phyloP scores from a whole-genome alignment of 2,329 filamentous ascomycete genomes.

The Cladosporium oxysporum region DNA sequence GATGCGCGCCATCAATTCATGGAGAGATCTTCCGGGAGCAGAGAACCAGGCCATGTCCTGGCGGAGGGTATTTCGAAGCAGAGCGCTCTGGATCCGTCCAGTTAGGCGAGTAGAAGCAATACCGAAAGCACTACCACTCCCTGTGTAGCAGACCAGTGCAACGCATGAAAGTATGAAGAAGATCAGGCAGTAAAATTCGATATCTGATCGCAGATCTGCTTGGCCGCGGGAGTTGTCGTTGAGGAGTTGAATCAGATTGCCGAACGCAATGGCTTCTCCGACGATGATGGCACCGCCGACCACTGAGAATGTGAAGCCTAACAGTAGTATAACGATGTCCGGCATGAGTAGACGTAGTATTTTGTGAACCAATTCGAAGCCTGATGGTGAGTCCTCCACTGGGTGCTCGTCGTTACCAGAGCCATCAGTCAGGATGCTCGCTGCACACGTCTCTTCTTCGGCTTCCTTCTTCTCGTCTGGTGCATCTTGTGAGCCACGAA shows the following conservation, averaged over 20 bases:
- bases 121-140: conserved; percentile 51
- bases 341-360: conserved; percentile 31
- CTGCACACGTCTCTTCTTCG: conserved; percentile 6
- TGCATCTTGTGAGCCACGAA: not conserved
- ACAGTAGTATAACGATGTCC: conserved; percentile 41
- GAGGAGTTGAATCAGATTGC: conserved; percentile 52
- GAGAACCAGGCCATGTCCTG: conserved; percentile 58
- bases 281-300: conserved; percentile 55
- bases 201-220: conserved; percentile 21
- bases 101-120: conserved; percentile 50
- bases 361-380: conserved; percentile 11
- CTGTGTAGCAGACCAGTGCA: conserved; percentile 47
- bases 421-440: conserved; percentile 7
- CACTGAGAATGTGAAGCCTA: conserved; percentile 48
- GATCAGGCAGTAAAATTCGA: conserved; percentile 50
- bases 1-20: conserved; percentile 49
- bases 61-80: conserved; percentile 54
- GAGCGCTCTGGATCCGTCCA: conserved; percentile 46
- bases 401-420: not conserved
- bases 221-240: conserved; percentile 45
- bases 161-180: conserved; percentile 58
- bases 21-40: conserved; percentile 44
- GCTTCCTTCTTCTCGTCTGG: conserved; percentile 2
- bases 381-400: conserved; percentile 15
- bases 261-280: conserved; percentile 61